A percentile compares a stretch with the other conserved stretches of the same genome.
phyloP scores from a whole-genome alignment of 2,329 filamentous ascomycete species.

The Colletotrichum falcatum region DNA sequence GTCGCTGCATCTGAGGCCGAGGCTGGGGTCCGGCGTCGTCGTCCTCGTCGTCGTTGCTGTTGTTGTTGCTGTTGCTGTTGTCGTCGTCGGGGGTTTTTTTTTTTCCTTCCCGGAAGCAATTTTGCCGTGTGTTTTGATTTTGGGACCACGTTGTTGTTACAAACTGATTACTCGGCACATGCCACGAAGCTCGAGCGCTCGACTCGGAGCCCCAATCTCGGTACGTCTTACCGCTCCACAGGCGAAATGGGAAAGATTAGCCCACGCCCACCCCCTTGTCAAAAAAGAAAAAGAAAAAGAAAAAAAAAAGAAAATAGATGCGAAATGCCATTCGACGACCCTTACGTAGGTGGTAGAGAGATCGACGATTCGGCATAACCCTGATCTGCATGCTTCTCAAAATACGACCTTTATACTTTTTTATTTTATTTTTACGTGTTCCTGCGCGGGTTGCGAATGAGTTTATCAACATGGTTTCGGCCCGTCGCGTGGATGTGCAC shows the following conservation, averaged over 20 bases:
- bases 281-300: no score
- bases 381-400: neutral
- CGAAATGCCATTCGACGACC: neutral
- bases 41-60: neutral
- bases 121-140: constrained; percentile 38
- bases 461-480: neutral
- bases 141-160: constrained; percentile 36
- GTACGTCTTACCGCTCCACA: constrained; percentile 32
- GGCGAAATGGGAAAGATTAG: constrained; percentile 28
- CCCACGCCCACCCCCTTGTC: constrained; percentile 10
- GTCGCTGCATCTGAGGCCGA: no score
- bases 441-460: neutral
- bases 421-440: no score
- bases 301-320: neutral
- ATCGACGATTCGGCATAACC: neutral
- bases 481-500: no score
- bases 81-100: no score
- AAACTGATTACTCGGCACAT: no score
- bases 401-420: no score
- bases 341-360: no score
- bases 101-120: no score
- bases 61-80: no score
- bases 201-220: constrained; percentile 19
- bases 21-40: no score
- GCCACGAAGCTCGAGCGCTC: constrained; percentile 13